These are phyloP conservation scores for Aspergillus incahuasiensis DNA, from an alignment of 495 filamentous ascomycete genomes.

Conservation along the genomic window DNA sequence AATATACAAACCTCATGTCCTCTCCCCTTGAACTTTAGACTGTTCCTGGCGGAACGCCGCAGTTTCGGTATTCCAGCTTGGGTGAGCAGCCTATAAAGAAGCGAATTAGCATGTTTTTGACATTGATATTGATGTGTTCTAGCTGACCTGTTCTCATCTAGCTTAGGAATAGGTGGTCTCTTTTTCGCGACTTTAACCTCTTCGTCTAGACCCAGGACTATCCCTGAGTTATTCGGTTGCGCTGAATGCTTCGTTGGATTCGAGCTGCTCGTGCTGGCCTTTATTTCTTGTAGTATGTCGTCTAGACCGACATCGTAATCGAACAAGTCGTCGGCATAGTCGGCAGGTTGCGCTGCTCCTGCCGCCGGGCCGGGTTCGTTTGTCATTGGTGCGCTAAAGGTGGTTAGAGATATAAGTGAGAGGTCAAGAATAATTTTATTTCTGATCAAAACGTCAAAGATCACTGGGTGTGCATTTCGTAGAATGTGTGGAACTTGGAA, in stretches of 20 bases:
- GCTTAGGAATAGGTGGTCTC: conserved; percentile 69
- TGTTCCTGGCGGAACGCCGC: conserved; percentile 61
- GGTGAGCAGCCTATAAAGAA: conserved; percentile 60
- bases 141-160: conserved; percentile 72
- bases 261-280: conserved; percentile 24
- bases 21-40: conserved; percentile 83
- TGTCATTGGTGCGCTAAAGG: not conserved
- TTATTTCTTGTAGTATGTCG: conserved; percentile 43
- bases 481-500: not conserved
- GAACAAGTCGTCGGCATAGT: conserved; percentile 58
- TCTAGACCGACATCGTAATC: conserved; percentile 62
- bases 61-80: conserved; percentile 79
- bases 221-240: conserved; percentile 27
- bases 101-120: not conserved
- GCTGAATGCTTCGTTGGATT: conserved; percentile 26
- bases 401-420: not conserved
- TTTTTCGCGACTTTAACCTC: conserved; percentile 77
- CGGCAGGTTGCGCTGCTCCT: conserved; percentile 16
- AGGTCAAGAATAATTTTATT: too few species aligned
- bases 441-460: too few species aligned
- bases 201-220: conserved; percentile 71
- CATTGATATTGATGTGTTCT: not conserved
- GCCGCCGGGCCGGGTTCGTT: conserved; percentile 13
- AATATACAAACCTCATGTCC: conserved; percentile 70
- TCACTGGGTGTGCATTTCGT: not conserved